Evolutionary conservation across 257 asterid species (phyloP).

Genomic region (Fraxinus excelsior): DNA sequence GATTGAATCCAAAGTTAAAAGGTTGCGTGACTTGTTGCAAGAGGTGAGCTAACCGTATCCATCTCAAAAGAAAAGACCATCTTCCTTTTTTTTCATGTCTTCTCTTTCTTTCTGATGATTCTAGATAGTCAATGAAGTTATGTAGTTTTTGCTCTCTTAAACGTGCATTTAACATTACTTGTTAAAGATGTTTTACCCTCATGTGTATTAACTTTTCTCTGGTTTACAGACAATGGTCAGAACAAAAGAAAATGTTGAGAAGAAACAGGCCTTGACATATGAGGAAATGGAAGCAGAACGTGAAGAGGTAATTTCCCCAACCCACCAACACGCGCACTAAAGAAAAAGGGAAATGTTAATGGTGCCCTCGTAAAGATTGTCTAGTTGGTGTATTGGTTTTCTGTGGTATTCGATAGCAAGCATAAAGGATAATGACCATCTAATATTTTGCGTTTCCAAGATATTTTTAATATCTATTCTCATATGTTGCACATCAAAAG

Average conservation of each 20-base stretch:
- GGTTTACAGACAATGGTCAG: conserved; percentile 69
- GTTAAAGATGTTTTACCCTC: conserved; percentile 19
- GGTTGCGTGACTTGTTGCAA: conserved; percentile 72
- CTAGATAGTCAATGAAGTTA: conserved; percentile 9
- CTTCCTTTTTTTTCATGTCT: background rate
- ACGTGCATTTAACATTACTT: background rate
- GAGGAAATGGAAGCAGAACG: conserved; percentile 99
- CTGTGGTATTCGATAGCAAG: background rate
- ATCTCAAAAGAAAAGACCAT: background rate
- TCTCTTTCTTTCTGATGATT: conserved; percentile 9
- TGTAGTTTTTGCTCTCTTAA: background rate
- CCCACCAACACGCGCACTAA: conserved; percentile 8
- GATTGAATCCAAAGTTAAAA: conserved; percentile 79
- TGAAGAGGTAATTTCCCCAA: conserved; percentile 68
- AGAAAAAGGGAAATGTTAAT: background rate
- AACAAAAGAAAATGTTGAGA: conserved; percentile 90
- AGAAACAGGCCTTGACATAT: conserved; percentile 95
- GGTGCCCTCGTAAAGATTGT: background rate
- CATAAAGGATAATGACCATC: background rate
- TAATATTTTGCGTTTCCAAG: background rate
- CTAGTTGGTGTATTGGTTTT: background rate
- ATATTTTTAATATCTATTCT: background rate
- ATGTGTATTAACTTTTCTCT: conserved; percentile 5
- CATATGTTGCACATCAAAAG: background rate
- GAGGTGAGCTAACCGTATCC: conserved; percentile 50